phyloP scores from a whole-genome alignment of 371 early-diverging fungal species.

The Pancytospora epiphaga region DNA sequence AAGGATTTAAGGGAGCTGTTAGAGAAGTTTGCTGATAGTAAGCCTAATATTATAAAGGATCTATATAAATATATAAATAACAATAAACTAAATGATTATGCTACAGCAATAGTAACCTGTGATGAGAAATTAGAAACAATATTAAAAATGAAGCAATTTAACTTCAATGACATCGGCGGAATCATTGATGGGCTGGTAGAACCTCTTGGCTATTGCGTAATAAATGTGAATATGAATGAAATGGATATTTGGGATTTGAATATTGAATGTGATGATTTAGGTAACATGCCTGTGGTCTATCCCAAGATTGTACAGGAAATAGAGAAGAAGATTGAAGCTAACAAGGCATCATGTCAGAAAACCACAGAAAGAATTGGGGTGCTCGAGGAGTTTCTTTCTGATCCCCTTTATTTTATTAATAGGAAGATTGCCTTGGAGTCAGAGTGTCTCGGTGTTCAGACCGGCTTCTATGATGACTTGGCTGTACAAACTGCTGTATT shows the following conservation, averaged over 20 bases:
- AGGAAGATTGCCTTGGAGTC: conserved; percentile 49
- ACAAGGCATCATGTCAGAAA: conserved; percentile 40
- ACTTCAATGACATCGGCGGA: conserved; percentile 27
- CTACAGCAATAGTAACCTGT: conserved; percentile 20
- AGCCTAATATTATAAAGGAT: conserved; percentile 39
- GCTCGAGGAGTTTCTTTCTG: conserved; percentile 43
- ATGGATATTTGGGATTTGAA: conserved; percentile 46
- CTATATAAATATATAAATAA: conserved; percentile 45
- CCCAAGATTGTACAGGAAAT: conserved; percentile 44
- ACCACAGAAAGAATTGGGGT: conserved; percentile 33
- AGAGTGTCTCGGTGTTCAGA: conserved; percentile 43
- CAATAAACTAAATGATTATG: conserved; percentile 21
- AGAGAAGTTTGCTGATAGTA: conserved; percentile 28
- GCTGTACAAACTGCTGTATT: conserved; percentile 55
- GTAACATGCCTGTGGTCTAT: conserved; percentile 50
- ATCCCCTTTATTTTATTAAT: conserved; percentile 57
- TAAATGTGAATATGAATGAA: conserved; percentile 23
- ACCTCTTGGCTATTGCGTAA: conserved; percentile 41
- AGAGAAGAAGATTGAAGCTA: conserved; percentile 56
- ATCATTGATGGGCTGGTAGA: conserved; percentile 31
- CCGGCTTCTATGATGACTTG: conserved; percentile 46
- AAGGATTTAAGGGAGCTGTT: conserved; percentile 15
- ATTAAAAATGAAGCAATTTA: conserved; percentile 33
- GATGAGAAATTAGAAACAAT: conserved; percentile 24
- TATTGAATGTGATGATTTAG: conserved; percentile 54